Base-by-base conservation (phyloP, 31 red algal genomes). In the Asparagopsis taxiformis region DNA sequence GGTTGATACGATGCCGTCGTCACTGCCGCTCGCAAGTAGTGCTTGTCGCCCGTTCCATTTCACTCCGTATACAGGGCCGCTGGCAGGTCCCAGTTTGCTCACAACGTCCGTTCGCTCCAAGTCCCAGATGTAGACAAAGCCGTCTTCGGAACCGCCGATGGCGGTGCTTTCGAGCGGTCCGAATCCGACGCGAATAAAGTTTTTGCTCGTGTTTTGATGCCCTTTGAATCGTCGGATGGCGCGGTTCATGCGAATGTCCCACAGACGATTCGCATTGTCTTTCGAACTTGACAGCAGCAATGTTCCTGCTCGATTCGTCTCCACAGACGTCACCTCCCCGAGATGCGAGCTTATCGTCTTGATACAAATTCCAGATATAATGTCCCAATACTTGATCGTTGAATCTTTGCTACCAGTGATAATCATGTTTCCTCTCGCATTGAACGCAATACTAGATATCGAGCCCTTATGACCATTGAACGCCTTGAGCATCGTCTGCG, bases 181-280 rank as follows among this genome's bases (percentile, higher is more conserved):
- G 84, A 94, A 99, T 22, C 48, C 52, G 28, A 68, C 71, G 13
- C 91, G 68, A 46, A 99, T 85, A 74, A 99, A 99, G 75, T 99
- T 99, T 75, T 99, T 99, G 67, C 82, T 89, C 5, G 96, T 99
- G 65, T 99, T 99, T 43, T 99, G 96, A 71, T 99, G 96, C 1
- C 92, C 96, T 57, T 99, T 99, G 77, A 95, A 99, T 19, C 91
- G 91, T 5, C 82, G 67, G 33, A 92, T 49, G 1, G 88, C 79
- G 49, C 75, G 74, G 15, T 51, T 81, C 51, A 68, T 71, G 30
- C 91, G 87, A 31, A 94, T 50, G 60, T 99, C 96, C 96, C 96
- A 99, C 41, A 99, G 61, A 33, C 96, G 75, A 65, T 99, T 99
- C 43, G 96, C 94, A 53, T 99, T 99, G 59, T 99, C 96, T 64